Percentiles rank a stretch among this genome's conserved stretches.
These are phyloP conservation scores for Rhodomyrtus psidioides DNA, from an alignment of 441 rosid genomes.

Conservation along the genomic window DNA sequence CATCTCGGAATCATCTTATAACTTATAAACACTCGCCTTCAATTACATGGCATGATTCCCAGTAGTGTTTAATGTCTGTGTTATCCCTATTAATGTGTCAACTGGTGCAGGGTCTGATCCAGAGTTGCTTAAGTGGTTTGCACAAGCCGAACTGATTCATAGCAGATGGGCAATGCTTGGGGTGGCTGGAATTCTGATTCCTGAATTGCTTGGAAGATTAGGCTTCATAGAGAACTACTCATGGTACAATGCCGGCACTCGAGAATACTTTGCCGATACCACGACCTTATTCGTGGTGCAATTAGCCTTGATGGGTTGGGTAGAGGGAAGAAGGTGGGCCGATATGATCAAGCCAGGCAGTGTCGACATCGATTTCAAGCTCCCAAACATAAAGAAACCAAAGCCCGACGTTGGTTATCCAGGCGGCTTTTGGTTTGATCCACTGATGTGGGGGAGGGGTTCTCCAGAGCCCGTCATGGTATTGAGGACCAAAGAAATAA, in stretches of 20 bases:
- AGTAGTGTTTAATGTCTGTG: neutral
- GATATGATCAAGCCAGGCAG: constrained; percentile 79
- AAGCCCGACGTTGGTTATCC: constrained; percentile 83
- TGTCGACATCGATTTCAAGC: constrained; percentile 56
- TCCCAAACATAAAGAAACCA: constrained; percentile 66
- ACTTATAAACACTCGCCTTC: neutral
- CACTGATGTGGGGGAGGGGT: constrained; percentile 88
- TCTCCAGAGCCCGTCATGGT: constrained; percentile 95
- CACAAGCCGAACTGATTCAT: constrained; percentile 86
- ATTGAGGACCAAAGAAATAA: constrained; percentile 85
- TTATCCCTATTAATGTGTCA: neutral
- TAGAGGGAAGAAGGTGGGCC: constrained; percentile 89
- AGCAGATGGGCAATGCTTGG: constrained; percentile 97
- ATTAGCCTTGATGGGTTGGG: constrained; percentile 86
- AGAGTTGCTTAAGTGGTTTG: constrained; percentile 75
- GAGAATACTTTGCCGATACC: constrained; percentile 76
- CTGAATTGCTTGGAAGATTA: constrained; percentile 65
- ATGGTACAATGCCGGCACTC: constrained; percentile 80
- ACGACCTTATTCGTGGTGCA: constrained; percentile 63
- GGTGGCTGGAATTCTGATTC: constrained; percentile 67
- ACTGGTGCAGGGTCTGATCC: constrained; percentile 68
- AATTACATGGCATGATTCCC: neutral
- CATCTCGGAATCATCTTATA: neutral
- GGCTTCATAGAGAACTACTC: constrained; percentile 66
- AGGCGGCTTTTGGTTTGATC: constrained; percentile 89